Percentiles rank a stretch among this genome's conserved stretches.
Evolutionary conservation across 192 early-diverging fungal species (phyloP).

Genomic region (Coemansia guatemalensis): DNA sequence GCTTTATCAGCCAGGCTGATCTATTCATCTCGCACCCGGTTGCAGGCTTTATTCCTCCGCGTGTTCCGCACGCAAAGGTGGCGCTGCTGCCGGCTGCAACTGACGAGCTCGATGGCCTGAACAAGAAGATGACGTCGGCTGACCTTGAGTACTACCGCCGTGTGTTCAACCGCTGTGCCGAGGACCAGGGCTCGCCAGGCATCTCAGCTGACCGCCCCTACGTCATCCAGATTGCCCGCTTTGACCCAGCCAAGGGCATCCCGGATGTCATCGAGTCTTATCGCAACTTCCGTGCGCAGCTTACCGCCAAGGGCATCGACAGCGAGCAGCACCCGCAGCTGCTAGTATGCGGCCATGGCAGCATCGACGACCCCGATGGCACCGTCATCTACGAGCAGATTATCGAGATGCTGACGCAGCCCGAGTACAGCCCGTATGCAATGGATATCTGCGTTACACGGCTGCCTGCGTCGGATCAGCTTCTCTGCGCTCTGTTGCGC

Average conservation of each 20-base stretch:
- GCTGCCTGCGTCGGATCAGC: conserved; percentile 76
- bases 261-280: conserved; percentile 73
- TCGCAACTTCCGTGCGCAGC: conserved; percentile 58
- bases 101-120: conserved; percentile 80
- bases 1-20: conserved; percentile 70
- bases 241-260: conserved; percentile 85
- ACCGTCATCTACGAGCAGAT: conserved; percentile 64
- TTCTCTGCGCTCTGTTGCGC: conserved; percentile 71
- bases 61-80: conserved; percentile 64
- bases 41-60: conserved; percentile 67
- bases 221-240: conserved; percentile 78
- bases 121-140: conserved; percentile 62
- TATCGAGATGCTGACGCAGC: conserved; percentile 43
- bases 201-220: conserved; percentile 66
- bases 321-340: conserved; percentile 65
- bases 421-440: conserved; percentile 56
- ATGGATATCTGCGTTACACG: conserved; percentile 62
- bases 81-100: conserved; percentile 73
- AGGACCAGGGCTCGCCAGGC: conserved; percentile 66
- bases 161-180: conserved; percentile 76
- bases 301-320: conserved; percentile 46
- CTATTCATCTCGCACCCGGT: conserved; percentile 82
- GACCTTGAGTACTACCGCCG: conserved; percentile 66
- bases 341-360: conserved; percentile 74
- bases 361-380: conserved; percentile 84